These are phyloP conservation scores for Rubia balearica DNA, from an alignment of 305 asterid genomes.

Conservation along the genomic window DNA sequence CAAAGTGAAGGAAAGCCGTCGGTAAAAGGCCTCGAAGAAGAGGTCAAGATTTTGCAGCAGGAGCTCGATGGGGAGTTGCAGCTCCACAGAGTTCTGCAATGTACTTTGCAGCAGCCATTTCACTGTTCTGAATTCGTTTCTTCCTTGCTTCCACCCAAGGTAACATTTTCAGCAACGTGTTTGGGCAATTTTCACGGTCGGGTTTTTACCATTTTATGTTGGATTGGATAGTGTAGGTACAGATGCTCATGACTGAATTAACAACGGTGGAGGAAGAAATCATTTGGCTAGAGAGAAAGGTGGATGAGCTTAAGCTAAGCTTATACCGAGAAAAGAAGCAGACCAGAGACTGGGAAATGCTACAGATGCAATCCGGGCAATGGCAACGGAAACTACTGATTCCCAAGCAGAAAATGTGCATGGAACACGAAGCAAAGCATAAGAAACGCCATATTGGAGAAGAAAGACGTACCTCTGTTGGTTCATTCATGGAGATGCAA, in stretches of 20 bases:
- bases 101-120: slow-evolving; percentile 65
- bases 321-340: slow-evolving; percentile 44
- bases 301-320: slow-evolving; percentile 43
- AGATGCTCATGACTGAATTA: slow-evolving; percentile 62
- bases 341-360: slow-evolving; percentile 37
- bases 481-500: slow-evolving; percentile 50
- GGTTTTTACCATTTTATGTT: background rate
- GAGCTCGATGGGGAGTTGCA: slow-evolving; percentile 66
- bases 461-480: slow-evolving; percentile 53
- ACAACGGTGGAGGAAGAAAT: slow-evolving; percentile 63
- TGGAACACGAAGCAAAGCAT: slow-evolving; percentile 19
- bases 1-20: slow-evolving; percentile 41
- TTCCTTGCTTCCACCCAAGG: slow-evolving; percentile 60
- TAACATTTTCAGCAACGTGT: slow-evolving; percentile 14
- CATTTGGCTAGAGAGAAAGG: slow-evolving; percentile 53
- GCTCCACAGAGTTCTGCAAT: slow-evolving; percentile 54
- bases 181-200: background rate
- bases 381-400: slow-evolving; percentile 4
- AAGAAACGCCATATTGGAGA: slow-evolving; percentile 29
- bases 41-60: slow-evolving; percentile 53
- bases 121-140: slow-evolving; percentile 51
- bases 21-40: slow-evolving; percentile 41
- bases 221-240: slow-evolving; percentile 42
- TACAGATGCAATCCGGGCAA: slow-evolving; percentile 23
- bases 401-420: slow-evolving; percentile 30